These are phyloP conservation scores for Yamadazyma membranifaciens DNA, from an alignment of 1,139 yeast genomes.

Conservation along the genomic window DNA sequence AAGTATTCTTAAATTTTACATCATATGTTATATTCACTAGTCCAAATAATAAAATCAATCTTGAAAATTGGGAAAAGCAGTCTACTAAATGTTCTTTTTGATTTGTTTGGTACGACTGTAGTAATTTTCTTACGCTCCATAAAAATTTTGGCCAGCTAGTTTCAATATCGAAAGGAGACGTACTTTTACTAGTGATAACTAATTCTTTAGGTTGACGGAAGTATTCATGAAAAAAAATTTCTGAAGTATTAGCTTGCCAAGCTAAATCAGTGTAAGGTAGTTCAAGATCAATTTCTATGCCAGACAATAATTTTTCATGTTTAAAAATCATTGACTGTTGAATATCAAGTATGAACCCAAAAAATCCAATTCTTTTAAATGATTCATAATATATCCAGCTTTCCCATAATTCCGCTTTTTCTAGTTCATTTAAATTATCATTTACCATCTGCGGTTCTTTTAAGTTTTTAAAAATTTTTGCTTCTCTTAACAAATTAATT, in stretches of 20 bases:
- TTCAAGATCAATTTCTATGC: constrained; percentile 36
- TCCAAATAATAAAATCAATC: constrained; percentile 38
- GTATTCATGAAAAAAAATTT: constrained; percentile 23
- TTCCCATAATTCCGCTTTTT: constrained; percentile 20
- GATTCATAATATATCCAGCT: constrained; percentile 28
- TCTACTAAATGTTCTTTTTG: constrained; percentile 33
- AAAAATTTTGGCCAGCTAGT: constrained; percentile 41
- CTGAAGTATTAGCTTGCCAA: constrained; percentile 31
- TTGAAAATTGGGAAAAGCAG: constrained; percentile 38
- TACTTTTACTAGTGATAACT: neutral
- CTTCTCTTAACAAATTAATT: constrained; percentile 19
- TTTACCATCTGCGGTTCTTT: neutral
- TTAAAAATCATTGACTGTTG: constrained; percentile 27
- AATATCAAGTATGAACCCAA: constrained; percentile 30
- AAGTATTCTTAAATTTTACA: constrained; percentile 18
- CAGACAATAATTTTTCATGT: constrained; percentile 22
- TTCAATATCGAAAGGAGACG: constrained; percentile 1
- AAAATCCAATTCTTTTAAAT: constrained; percentile 27
- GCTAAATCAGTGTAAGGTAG: constrained; percentile 41
- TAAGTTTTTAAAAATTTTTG: neutral
- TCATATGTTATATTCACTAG: constrained; percentile 36
- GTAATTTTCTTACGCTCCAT: constrained; percentile 32
- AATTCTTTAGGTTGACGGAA: constrained; percentile 25
- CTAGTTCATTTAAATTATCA: constrained; percentile 5
- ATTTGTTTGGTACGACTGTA: constrained; percentile 26